Conservation (phyloP, 768 basidiomycete species). For the Heimioporus sp. region DNA sequence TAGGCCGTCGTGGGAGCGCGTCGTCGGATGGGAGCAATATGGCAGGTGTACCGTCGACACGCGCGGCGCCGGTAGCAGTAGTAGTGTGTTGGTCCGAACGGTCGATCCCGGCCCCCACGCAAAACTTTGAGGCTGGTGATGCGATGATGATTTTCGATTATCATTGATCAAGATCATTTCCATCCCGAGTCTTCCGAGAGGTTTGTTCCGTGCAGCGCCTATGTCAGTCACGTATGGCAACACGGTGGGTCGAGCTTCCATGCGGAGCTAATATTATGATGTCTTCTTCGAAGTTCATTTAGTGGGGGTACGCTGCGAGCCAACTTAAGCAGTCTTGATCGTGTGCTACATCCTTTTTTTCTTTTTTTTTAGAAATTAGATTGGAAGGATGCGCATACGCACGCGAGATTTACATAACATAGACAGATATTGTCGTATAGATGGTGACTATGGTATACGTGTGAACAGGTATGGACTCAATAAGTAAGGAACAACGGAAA, state of each 20-base stretch:
- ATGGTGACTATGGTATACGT: slow-evolving; percentile 28
- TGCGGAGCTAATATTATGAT: background rate
- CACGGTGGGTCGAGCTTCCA: slow-evolving; percentile 8
- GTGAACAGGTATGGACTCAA: slow-evolving; percentile 16
- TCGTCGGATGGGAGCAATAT: no score
- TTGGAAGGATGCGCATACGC: no score
- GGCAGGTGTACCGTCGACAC: no score
- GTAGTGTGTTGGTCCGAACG: background rate
- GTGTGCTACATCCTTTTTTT: background rate
- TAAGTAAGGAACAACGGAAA: slow-evolving; percentile 5
- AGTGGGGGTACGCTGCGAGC: no score
- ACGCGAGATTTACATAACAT: background rate
- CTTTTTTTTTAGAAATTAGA: no score
- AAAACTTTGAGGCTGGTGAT: background rate
- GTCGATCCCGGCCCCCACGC: background rate
- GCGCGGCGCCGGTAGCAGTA: no score
- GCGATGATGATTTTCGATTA: background rate
- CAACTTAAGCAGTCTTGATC: background rate
- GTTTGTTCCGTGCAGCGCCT: background rate
- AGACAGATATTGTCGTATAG: slow-evolving; percentile 7
- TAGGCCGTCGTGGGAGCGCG: background rate
- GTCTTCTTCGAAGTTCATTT: slow-evolving; percentile 15
- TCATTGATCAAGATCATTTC: background rate
- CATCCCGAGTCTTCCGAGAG: background rate
- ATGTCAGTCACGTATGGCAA: slow-evolving; percentile 9